Base-by-base conservation (phyloP, 2,329 filamentous ascomycete species). In the Penicillium brasilianum region DNA sequence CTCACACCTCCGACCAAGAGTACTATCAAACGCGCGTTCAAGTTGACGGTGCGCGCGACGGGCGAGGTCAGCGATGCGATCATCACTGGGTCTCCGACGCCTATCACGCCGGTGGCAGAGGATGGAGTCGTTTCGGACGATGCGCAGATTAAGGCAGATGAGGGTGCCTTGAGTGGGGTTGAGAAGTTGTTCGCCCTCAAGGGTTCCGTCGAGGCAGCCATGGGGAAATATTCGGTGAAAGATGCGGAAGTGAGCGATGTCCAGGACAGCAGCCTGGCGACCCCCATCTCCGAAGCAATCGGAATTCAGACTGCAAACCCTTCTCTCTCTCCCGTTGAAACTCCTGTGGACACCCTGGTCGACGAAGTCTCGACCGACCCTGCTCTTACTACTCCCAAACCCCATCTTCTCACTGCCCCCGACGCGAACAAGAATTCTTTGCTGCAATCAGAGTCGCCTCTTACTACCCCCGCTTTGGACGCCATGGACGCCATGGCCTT, bases 21-120 rank as follows among this genome's bases (percentile, higher is more conserved):
- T 41, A 39, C 59, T 16, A 36, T 36, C 18, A 64, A 65, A n/a
- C 56, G 51, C 53, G 44, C 28, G 39, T 36, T 57, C 34, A 65
- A 63, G 54, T 51, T 58, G 56, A 46, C 51, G 57, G 54, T 55
- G 28, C 52, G 37, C 37, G 55, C 57, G n/a, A 51, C 55, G 28
- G 56, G 58, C 9, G 61, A 58, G 20, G 39, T 39, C n/a, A 55
- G 57, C 8, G 61, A 55, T 43, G 52, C 57, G 25, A 57, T 61
- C 34, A 58, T 63, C 55, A 51, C 62, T n/a, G 60, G 63, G 18
- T 63, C 64, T 20, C 30, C 48, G 20, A 52, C 43, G 55, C 61
- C 62, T 22, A 65, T 69, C 44, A 69, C 68, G 16, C 64, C 71
- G 57, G 66, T 65, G 44, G 57, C 71, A 59, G 62, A 68, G 44